Evolutionary conservation across 2,329 filamentous ascomycete genomes (phyloP), one percentile per base, ranked within the genome.

Genomic region (Aureobasidium leucospermi): DNA sequence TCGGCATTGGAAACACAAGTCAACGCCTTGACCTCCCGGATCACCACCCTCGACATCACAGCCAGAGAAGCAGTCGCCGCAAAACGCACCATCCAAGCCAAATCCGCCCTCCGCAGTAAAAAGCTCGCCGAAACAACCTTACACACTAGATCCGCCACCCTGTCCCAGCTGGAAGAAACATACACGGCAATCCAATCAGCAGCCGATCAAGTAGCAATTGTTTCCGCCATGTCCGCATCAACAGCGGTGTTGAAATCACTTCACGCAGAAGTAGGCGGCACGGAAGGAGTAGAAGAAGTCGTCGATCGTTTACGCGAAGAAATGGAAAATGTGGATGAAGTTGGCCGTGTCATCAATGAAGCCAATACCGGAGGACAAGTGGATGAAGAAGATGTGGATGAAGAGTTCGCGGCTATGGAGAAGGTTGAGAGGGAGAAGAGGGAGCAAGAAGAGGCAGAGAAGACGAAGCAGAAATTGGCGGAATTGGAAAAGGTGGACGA

Each of bases 101-200:
- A 93, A 34, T 86, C 88, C 0, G 86, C 90, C 0, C 80, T 99
- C 11, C 86, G 87, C 55, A 88, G 85, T 5, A 96, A 90, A 76
- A 96, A 94, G 72, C 76, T 89, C 7, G 85, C 88, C 31, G 91
- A 96, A 71, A 77, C 82, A 2, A 88, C 85, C 10, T 79, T 97
- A 0, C 77, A 83, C 32, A 84, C 85, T 64, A 85, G 92, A 11
- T 84, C 86, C 32, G 85, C 85, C 8, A 89, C 89, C 0, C 81
- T 96, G 2, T 77, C 79, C 43, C 91, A 96, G 72, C 81, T 99
- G 1, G 91, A 97, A 73, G 85, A 89, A 63, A 86, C 95, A 0
- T 88, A 90, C 58, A 74, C 80, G n/a, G 88, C 87, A 68, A 89
- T 99, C 56, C 87, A 96, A 70, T 86, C 93, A 71, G 94, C 94